phyloP scores from a whole-genome alignment of 352 stramenopile species.

The Phytophthora rubi region DNA sequence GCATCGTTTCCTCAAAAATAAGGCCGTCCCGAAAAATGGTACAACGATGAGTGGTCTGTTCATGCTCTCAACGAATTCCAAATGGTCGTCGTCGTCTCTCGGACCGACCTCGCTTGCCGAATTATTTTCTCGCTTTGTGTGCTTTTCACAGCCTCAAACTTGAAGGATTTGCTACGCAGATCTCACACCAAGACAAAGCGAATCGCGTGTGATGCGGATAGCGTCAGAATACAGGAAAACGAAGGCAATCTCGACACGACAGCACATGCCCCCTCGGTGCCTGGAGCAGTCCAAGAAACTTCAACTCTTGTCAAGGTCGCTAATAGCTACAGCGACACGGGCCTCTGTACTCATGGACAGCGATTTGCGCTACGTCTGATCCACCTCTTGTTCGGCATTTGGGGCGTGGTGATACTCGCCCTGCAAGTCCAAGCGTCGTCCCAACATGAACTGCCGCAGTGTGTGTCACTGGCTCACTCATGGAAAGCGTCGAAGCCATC shows the following conservation, averaged over 20 bases:
- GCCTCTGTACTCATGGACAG: neutral
- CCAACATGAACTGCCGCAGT: neutral
- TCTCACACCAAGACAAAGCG: neutral
- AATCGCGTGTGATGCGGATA: neutral
- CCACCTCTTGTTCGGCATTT: neutral
- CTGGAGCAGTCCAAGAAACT: neutral
- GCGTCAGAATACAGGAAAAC: constrained; percentile 1
- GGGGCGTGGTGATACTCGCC: neutral
- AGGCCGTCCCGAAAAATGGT: no score
- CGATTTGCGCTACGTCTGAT: neutral
- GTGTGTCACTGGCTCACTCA: neutral
- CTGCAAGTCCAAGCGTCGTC: neutral
- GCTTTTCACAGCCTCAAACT: neutral
- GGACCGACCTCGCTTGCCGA: neutral
- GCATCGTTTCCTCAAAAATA: no score
- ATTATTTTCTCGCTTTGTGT: neutral
- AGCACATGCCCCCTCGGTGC: neutral
- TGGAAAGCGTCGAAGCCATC: neutral
- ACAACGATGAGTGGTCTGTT: constrained; percentile 19
- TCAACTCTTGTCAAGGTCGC: neutral
- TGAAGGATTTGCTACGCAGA: neutral
- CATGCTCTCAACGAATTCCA: neutral
- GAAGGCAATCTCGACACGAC: neutral
- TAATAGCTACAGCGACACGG: neutral
- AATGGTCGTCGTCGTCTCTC: neutral